phyloP scores from a whole-genome alignment of 2,329 filamentous ascomycete species.

The Geosmithia putterillii region DNA sequence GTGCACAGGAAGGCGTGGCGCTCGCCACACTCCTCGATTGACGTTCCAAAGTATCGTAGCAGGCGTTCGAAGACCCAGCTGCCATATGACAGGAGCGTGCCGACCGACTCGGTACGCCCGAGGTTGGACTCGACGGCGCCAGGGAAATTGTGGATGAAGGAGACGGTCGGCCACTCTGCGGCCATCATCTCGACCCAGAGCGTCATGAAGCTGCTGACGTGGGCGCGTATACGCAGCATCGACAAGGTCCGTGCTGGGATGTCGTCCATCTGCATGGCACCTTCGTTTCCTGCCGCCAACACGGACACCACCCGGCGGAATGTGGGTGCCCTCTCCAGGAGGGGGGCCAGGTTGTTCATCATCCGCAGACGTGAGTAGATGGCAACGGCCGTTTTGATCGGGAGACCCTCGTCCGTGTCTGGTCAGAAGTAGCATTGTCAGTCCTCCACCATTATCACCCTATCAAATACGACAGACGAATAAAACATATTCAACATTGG shows the following conservation, averaged over 20 bases:
- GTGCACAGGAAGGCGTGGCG: constrained; percentile 11
- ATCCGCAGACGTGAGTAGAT: constrained; percentile 48
- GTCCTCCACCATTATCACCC: too few relatives aligned
- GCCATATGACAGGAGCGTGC: constrained; percentile 7
- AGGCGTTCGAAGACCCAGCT: constrained; percentile 5
- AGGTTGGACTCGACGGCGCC: constrained; percentile 14
- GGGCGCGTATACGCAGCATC: constrained; percentile 8
- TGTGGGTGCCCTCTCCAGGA: constrained; percentile 19
- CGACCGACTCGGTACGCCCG: constrained; percentile 8
- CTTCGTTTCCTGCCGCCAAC: constrained; percentile 10
- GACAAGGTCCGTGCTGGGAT: constrained; percentile 10
- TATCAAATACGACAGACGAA: too few relatives aligned
- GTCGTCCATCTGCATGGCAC: constrained; percentile 9
- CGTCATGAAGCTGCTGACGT: constrained; percentile 10
- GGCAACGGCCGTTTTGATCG: constrained; percentile 34
- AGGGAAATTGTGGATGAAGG: constrained; percentile 17
- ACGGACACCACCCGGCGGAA: constrained; percentile 13
- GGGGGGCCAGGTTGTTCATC: constrained; percentile 42
- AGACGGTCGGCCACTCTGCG: constrained; percentile 9
- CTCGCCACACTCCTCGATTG: constrained; percentile 10
- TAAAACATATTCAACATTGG: neutral
- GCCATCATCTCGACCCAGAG: constrained; percentile 12
- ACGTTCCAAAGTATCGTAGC: constrained; percentile 5
- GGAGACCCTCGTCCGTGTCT: constrained; percentile 47
- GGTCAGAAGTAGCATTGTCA: constrained; percentile 1